These are phyloP conservation scores for Apiotrichum laibachii DNA, from an alignment of 1,284 basidiomycete species.

Conservation along the genomic window DNA sequence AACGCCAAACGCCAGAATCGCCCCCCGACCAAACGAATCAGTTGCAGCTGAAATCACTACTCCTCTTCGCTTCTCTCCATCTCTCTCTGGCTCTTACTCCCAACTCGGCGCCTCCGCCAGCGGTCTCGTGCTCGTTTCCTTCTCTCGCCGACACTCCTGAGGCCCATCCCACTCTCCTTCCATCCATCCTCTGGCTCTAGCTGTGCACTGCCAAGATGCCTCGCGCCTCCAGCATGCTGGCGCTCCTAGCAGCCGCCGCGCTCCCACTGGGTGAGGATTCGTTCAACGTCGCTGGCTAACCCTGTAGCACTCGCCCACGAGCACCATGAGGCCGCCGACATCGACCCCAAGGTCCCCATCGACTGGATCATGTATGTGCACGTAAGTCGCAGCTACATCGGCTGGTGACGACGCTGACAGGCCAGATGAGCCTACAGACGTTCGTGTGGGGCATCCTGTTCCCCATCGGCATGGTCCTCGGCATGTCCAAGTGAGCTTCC, in stretches of 20 bases:
- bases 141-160: too few species aligned
- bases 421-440: constrained; percentile 64
- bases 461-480: constrained; percentile 82
- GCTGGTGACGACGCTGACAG: background rate
- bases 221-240: too few species aligned
- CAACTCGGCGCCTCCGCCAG: too few species aligned
- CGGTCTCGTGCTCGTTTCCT: too few species aligned
- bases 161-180: too few species aligned
- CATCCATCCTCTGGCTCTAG: too few species aligned
- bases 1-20: too few species aligned
- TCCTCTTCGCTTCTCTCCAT: too few species aligned
- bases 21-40: too few species aligned
- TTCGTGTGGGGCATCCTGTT: constrained; percentile 78
- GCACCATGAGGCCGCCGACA: constrained; percentile 65
- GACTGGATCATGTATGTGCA: constrained; percentile 77
- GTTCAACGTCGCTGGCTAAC: background rate
- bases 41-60: too few species aligned
- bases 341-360: constrained; percentile 64
- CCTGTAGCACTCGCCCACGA: constrained; percentile 39
- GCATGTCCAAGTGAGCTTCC: constrained; percentile 62
- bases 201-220: too few species aligned
- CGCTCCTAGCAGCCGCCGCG: background rate
- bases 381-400: constrained; percentile 27
- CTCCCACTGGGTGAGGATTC: background rate
- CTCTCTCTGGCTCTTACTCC: too few species aligned